A percentile compares a stretch with the other conserved stretches of the same genome.
Evolutionary conservation across 2,329 filamentous ascomycete genomes (phyloP).

Genomic region (Trichoderma pleuroti): DNA sequence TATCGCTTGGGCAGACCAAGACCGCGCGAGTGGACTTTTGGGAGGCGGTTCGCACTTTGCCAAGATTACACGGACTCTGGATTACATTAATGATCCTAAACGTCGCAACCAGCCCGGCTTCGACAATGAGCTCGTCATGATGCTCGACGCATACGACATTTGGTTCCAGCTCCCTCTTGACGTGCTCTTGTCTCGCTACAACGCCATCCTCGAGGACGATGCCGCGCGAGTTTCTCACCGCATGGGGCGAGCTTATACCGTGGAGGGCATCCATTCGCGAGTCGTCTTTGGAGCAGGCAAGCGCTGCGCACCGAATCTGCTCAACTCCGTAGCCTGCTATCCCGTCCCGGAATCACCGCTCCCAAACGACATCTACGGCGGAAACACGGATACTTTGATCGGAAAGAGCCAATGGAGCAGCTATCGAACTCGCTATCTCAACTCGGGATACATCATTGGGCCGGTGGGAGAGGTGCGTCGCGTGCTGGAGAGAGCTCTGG

Average conservation of each 20-base stretch:
- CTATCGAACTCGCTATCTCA: constrained; percentile 28
- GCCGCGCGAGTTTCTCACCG: constrained; percentile 24
- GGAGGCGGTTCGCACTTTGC: constrained; percentile 31
- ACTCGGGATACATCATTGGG: constrained; percentile 28
- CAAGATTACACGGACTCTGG: constrained; percentile 29
- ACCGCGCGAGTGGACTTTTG: constrained; percentile 19
- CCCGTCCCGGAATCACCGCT: constrained; percentile 29
- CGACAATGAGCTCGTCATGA: constrained; percentile 30
- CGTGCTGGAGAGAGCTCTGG: constrained; percentile 25
- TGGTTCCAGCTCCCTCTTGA: constrained; percentile 35
- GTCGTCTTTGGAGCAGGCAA: constrained; percentile 31
- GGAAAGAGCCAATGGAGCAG: constrained; percentile 22
- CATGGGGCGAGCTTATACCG: constrained; percentile 26
- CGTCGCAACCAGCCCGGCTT: constrained; percentile 23
- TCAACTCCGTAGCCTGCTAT: constrained; percentile 28
- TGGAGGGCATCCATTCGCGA: constrained; percentile 24
- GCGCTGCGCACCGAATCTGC: constrained; percentile 28
- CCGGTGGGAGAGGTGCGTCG: constrained; percentile 25
- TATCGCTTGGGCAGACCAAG: constrained; percentile 28
- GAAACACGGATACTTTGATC: constrained; percentile 25
- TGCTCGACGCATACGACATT: constrained; percentile 33
- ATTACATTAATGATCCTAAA: constrained; percentile 27
- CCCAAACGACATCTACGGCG: constrained; percentile 24
- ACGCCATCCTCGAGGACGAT: constrained; percentile 25
- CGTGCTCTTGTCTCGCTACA: constrained; percentile 27